Evolutionary conservation across 23 red algal species (phyloP), one percentile per base, ranked within the genome.

Genomic region (Gracilaria caudata): DNA sequence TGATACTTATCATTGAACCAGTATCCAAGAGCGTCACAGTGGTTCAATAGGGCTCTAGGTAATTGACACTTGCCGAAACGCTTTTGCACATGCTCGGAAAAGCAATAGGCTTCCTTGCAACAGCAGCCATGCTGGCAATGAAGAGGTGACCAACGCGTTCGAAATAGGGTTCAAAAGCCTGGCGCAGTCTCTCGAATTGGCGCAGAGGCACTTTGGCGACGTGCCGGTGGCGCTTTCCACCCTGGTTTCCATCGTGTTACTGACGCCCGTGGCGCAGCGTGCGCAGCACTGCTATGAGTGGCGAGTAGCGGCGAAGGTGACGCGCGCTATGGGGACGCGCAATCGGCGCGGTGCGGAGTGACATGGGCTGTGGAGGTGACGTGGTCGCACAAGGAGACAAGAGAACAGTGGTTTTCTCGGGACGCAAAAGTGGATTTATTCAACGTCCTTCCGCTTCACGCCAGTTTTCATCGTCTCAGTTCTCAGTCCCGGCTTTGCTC

Each of bases 141-240:
- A 86, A 14, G 64, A 61, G 13, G 68, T 83, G 34, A 94, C 92
- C n/a, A 45, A 64, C 1, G 84, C 82, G 34, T 82, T 94, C 47
- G 92, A 94, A 73, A 84, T 82, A 32, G 76, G 91, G 41, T 86
- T 94, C 55, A 94, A 94, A 56, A 88, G 83, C 49, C 79, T 68
- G 35, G 91, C 82, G 68, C 58, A 87, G 24, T 68, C 80, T 7
- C 87, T 78, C 47, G 80, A 87, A 1, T 46, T 94, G 44, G 91
- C 91, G 38, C 54, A 71, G 23, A 72, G 77, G 4, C 91, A 94
- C 73, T 94, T 94, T 39, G 43, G 23, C 36, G 44, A 83, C 14
- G 55, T 38, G 39, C 73, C 60, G 17, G 83, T 87, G 55, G 19
- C 64, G 45, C 38, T 94, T 17, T 70, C 92, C 13, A 73, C 55